A percentile compares a stretch with the other conserved stretches of the same genome.
phyloP scores from a whole-genome alignment of 768 basidiomycete genomes.

The Phylloporus arenicola region DNA sequence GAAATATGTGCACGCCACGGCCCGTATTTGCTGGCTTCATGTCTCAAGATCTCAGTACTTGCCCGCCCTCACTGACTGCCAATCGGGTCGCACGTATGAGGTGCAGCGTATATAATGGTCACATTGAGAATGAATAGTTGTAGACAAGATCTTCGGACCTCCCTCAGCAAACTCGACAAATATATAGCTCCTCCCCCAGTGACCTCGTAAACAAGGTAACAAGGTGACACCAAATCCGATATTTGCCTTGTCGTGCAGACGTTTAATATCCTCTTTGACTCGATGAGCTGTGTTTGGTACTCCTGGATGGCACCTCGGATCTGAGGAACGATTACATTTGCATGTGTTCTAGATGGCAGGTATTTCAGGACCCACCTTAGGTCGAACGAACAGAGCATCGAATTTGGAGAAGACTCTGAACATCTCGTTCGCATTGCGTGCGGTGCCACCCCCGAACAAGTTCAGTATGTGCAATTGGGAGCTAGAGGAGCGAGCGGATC shows the following conservation, averaged over 20 bases:
- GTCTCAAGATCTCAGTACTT: no score
- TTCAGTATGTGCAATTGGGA: conserved; percentile 88
- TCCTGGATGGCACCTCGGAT: conserved; percentile 98
- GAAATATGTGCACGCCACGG: no score
- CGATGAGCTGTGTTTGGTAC: conserved; percentile 97
- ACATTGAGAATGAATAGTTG: no score
- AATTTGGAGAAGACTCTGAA: conserved; percentile 98
- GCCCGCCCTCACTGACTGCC: no score
- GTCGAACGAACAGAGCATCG: conserved; percentile 93
- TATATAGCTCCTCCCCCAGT: no score
- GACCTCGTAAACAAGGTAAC: no score
- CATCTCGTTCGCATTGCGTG: conserved; percentile 98
- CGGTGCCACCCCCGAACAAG: conserved; percentile 86
- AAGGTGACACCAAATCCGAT: no score
- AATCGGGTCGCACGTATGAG: no score
- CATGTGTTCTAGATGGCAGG: background rate
- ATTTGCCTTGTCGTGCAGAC: conserved; percentile 81
- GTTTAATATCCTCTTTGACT: conserved; percentile 99
- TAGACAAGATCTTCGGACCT: no score
- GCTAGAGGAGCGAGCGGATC: conserved; percentile 78
- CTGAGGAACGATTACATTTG: conserved; percentile 33
- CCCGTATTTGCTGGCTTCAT: no score
- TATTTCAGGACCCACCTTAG: conserved; percentile 56
- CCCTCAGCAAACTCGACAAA: no score
- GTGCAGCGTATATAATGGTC: no score